Base-by-base conservation (phyloP, 179 eudicot species). In the Nepenthes alata region DNA sequence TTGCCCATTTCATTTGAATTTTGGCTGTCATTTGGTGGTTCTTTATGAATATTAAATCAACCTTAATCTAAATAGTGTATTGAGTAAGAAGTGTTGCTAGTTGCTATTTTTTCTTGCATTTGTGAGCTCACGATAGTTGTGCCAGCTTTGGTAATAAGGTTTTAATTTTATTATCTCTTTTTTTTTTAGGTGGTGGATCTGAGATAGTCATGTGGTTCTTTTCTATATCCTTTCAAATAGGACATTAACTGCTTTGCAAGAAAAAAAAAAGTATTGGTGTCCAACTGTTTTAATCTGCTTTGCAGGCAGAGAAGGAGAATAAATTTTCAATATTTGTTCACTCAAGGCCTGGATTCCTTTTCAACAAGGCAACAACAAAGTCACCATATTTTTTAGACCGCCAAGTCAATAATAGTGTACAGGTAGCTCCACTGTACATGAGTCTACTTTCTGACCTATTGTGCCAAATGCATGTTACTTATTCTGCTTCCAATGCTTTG, bases 291-390 rank as follows among this genome's bases (percentile, higher is more conserved):
- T 11, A 12, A 12, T 6, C 15, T 52, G 16, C 51, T 53, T 74
- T 77, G 66, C 81, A 90, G 97, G 93, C 78, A 11, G 97, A 90
- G 60, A 73, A 60, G 53, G 89, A 85, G 56, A 65, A 80, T 67
- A 85, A 62, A 48, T 87, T 85, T 79, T 81, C 91, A 9, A 81
- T 87, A 44, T 85, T 56, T 72, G 97, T 90, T 76, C 97, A 90
- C 71, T 85, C 95, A 55, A 78, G 95, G 70, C 97, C 97, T 63
- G 97, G 97, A 13, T 90, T 90, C 75, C 58, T 90, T 39, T 76
- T 90, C 45, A 83, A 66, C 73, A 75, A 71, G 66, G 81, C 77
- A 67, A 87, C 87, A 45, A 87, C 97, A 64, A 90, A 80, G 78
- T 90, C 97, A 62, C 49, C 60, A 0, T 90, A 71, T 76, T 90